Conservation (phyloP, 73 alveolate species). For the Tetrahymena thermophila region DNA sequence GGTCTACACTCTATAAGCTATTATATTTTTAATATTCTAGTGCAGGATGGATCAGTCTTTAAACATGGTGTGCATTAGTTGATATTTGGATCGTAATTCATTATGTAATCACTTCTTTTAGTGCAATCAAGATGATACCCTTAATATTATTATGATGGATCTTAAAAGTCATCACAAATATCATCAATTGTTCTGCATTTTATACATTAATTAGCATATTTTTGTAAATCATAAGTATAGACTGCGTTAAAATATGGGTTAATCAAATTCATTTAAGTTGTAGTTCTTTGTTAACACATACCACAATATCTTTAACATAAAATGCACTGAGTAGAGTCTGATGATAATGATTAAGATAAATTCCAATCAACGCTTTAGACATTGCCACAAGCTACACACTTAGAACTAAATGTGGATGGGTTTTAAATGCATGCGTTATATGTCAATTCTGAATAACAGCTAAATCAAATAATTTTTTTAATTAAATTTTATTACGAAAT, state of each 20-base stretch:
- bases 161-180: background rate
- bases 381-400: background rate
- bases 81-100: background rate
- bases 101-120: background rate
- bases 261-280: background rate
- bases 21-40: background rate
- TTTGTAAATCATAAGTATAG: background rate
- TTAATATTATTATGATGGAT: background rate
- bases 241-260: background rate
- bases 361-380: background rate
- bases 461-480: background rate
- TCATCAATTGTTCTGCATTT: background rate
- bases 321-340: background rate
- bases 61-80: background rate
- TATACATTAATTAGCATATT: background rate
- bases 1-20: background rate
- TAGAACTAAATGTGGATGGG: background rate
- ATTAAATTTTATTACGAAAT: background rate
- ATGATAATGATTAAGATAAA: background rate
- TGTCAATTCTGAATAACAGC: background rate
- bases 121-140: background rate
- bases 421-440: background rate
- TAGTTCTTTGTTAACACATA: background rate
- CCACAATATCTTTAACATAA: background rate
- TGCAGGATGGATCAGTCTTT: background rate